Percentiles rank a stretch among this genome's conserved stretches.
Evolutionary conservation across 228 moss, liverwort and hornwort genomes (phyloP).

Genomic region (Sphagnum magellanicum): DNA sequence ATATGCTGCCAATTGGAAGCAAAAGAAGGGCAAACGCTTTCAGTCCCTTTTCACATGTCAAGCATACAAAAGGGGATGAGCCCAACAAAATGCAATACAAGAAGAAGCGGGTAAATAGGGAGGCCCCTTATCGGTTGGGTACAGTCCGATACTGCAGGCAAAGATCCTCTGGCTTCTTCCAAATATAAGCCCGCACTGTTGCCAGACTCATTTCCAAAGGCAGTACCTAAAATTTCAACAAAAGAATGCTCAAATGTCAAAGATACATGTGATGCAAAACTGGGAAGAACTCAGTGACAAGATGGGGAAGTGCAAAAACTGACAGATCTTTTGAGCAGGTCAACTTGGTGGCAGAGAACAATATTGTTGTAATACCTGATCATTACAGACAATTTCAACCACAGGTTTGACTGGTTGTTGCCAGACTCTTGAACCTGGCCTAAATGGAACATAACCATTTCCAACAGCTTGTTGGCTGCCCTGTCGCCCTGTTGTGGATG

Average conservation of each 20-base stretch:
- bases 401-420: slow-evolving; percentile 59
- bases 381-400: slow-evolving; percentile 72
- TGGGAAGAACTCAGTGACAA: no score
- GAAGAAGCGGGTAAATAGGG: no score
- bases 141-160: slow-evolving; percentile 77
- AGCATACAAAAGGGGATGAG: no score
- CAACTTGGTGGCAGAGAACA: background rate
- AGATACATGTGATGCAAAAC: background rate
- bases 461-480: slow-evolving; percentile 48
- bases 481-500: slow-evolving; percentile 43
- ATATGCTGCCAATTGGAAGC: no score
- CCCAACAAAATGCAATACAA: no score
- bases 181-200: slow-evolving; percentile 73
- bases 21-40: no score
- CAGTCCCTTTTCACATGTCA: no score
- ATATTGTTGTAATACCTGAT: slow-evolving; percentile 21
- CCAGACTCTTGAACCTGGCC: slow-evolving; percentile 58
- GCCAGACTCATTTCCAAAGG: slow-evolving; percentile 85
- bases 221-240: slow-evolving; percentile 37
- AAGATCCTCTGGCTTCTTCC: slow-evolving; percentile 85
- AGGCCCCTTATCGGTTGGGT: slow-evolving; percentile 26
- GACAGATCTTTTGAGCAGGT: no score
- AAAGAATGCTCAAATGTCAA: background rate
- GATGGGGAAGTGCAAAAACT: no score
- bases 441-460: slow-evolving; percentile 42